Conservation (phyloP, 129 eudicot species). For the Glebionis coronaria region DNA sequence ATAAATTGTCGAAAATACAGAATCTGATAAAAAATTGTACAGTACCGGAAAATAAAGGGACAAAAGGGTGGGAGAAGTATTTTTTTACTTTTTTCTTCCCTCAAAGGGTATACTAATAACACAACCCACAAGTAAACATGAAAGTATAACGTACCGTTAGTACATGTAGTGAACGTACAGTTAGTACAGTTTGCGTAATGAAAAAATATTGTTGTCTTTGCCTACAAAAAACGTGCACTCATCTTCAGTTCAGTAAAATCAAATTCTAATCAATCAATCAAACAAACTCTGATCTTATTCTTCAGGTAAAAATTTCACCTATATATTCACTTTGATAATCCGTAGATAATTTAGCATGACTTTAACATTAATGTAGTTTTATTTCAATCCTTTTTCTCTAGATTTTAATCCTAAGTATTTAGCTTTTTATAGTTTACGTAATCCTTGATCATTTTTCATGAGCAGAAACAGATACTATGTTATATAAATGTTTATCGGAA, state of each 20-base stretch:
- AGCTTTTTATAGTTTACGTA: neutral
- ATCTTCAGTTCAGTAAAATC: neutral
- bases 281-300: conserved; percentile 2
- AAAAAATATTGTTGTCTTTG: neutral
- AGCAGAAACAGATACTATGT: too few relatives aligned
- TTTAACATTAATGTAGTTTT: neutral
- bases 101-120: too few relatives aligned
- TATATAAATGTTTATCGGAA: too few relatives aligned
- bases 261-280: conserved; percentile 3
- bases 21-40: too few relatives aligned
- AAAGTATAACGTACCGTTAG: conserved; percentile 9
- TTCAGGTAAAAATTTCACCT: conserved; percentile 19
- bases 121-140: too few relatives aligned
- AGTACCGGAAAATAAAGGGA: too few relatives aligned
- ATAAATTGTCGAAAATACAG: too few relatives aligned
- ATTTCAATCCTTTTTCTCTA: neutral
- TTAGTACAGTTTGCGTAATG: neutral
- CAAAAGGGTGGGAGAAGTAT: too few relatives aligned
- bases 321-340: neutral
- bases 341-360: neutral
- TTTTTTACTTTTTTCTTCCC: too few relatives aligned
- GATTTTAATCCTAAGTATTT: neutral
- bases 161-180: conserved; percentile 22
- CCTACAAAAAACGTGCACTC: neutral
- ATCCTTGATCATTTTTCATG: neutral